Evolutionary conservation across 1,284 basidiomycete genomes (phyloP).

Genomic region (Apiotrichum sp.): DNA sequence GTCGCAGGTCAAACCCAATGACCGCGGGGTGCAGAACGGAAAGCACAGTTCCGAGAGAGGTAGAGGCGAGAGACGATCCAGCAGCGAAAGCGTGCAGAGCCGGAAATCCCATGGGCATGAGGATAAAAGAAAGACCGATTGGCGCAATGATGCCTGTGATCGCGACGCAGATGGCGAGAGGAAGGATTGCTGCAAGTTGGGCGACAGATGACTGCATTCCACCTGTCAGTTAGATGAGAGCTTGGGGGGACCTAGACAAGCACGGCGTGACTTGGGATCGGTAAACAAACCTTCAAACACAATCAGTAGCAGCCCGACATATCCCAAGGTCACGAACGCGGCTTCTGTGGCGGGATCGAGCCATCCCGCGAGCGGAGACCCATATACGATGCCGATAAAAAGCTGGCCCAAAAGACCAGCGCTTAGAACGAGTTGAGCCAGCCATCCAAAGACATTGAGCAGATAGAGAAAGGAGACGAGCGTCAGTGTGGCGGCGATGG

Average conservation of each 20-base stretch:
- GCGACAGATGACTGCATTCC: slow-evolving; percentile 50
- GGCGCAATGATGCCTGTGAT: slow-evolving; percentile 51
- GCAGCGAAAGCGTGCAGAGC: slow-evolving; percentile 52
- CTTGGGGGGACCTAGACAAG: too few relatives aligned
- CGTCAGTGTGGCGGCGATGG: slow-evolving; percentile 35
- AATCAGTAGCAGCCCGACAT: slow-evolving; percentile 51
- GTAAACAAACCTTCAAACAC: slow-evolving; percentile 56
- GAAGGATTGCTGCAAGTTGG: slow-evolving; percentile 47
- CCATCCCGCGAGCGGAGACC: slow-evolving; percentile 50
- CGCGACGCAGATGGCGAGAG: slow-evolving; percentile 50
- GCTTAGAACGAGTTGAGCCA: slow-evolving; percentile 32
- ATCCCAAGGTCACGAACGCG: slow-evolving; percentile 51
- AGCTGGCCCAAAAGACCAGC: slow-evolving; percentile 51
- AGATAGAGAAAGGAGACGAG: slow-evolving; percentile 46
- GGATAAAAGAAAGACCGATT: slow-evolving; percentile 49
- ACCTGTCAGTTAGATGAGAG: slow-evolving; percentile 31
- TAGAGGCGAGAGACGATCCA: slow-evolving; percentile 54
- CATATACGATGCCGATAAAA: slow-evolving; percentile 52
- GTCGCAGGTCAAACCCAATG: slow-evolving; percentile 41
- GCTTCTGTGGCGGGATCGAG: slow-evolving; percentile 47
- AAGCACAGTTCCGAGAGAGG: slow-evolving; percentile 55
- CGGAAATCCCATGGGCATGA: slow-evolving; percentile 47
- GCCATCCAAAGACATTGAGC: slow-evolving; percentile 38
- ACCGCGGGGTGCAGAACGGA: slow-evolving; percentile 46
- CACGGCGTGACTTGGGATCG: too few relatives aligned